Evolutionary conservation across 257 asterid species (phyloP).

Genomic region (Handroanthus guayacan): DNA sequence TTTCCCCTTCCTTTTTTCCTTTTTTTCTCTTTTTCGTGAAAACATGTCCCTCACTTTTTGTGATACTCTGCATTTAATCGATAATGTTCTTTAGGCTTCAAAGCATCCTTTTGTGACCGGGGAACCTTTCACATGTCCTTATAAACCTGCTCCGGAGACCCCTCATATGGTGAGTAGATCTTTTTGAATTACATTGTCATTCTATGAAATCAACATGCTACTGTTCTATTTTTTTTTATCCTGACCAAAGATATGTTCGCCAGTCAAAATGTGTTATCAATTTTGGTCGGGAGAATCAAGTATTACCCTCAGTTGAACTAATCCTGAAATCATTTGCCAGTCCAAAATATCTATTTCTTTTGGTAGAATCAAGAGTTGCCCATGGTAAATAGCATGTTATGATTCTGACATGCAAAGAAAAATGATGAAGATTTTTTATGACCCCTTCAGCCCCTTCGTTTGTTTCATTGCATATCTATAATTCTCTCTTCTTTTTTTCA

Average conservation of each 20-base stretch:
- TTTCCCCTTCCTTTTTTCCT: too few relatives aligned
- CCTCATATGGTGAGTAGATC: slow-evolving; percentile 82
- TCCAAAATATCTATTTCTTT: background rate
- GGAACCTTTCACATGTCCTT: slow-evolving; percentile 90
- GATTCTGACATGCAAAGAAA: slow-evolving; percentile 11
- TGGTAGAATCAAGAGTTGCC: slow-evolving; percentile 18
- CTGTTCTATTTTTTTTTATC: slow-evolving; percentile 17
- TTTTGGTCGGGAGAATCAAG: slow-evolving; percentile 26
- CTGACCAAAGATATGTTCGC: background rate
- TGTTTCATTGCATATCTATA: slow-evolving; percentile 30
- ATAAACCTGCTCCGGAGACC: slow-evolving; percentile 87
- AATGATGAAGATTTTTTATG: slow-evolving; percentile 13
- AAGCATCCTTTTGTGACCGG: slow-evolving; percentile 99
- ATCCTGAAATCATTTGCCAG: background rate
- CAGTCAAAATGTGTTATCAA: background rate
- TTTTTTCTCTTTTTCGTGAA: too few relatives aligned
- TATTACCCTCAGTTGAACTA: background rate
- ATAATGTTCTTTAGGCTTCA: slow-evolving; percentile 68
- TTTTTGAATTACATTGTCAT: slow-evolving; percentile 32
- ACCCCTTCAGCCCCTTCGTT: slow-evolving; percentile 15
- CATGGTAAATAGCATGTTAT: slow-evolving; percentile 14
- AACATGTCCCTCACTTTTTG: slow-evolving; percentile 2
- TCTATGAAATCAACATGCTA: slow-evolving; percentile 10
- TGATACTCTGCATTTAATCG: slow-evolving; percentile 37
- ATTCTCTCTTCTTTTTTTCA: slow-evolving; percentile 41